Percentiles rank a stretch among this genome's conserved stretches.
Conservation (phyloP, 2,329 filamentous ascomycete species). For the Colletotrichum viniferum region DNA sequence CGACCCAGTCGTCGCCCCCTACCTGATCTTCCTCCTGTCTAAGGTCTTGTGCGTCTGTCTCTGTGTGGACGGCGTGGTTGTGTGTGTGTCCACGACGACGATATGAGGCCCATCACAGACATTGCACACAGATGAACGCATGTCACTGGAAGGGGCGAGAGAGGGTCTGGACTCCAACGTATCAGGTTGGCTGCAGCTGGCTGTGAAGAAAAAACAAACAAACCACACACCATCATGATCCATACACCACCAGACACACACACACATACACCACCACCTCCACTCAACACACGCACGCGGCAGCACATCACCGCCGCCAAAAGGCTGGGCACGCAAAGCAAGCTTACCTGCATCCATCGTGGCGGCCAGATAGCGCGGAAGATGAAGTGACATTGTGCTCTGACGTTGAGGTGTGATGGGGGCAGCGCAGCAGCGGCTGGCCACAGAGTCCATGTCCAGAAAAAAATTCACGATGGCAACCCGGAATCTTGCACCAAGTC, state of each 20-base stretch:
- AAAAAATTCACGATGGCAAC: neutral
- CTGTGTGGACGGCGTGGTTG: neutral
- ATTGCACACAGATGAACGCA: neutral
- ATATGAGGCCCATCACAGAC: neutral
- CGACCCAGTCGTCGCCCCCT: neutral
- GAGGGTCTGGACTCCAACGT: neutral
- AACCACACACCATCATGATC: neutral
- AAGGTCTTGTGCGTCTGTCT: neutral
- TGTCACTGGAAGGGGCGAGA: neutral
- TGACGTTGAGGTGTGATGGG: neutral
- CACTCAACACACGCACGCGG: neutral
- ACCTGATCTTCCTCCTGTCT: neutral
- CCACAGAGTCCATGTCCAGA: neutral
- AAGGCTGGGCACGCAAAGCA: neutral
- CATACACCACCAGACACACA: neutral
- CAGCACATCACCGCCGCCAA: neutral
- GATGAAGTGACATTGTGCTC: neutral
- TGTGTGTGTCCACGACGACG: neutral
- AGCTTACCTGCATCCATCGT: neutral
- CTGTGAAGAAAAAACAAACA: neutral
- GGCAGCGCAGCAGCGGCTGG: neutral
- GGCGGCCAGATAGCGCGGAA: neutral
- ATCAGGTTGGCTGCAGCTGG: neutral
- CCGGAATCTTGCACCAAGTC: neutral
- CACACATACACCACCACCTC: neutral